These are phyloP conservation scores for Colletotrichum cordylinicola DNA, from an alignment of 2,329 filamentous ascomycete genomes.

Conservation along the genomic window DNA sequence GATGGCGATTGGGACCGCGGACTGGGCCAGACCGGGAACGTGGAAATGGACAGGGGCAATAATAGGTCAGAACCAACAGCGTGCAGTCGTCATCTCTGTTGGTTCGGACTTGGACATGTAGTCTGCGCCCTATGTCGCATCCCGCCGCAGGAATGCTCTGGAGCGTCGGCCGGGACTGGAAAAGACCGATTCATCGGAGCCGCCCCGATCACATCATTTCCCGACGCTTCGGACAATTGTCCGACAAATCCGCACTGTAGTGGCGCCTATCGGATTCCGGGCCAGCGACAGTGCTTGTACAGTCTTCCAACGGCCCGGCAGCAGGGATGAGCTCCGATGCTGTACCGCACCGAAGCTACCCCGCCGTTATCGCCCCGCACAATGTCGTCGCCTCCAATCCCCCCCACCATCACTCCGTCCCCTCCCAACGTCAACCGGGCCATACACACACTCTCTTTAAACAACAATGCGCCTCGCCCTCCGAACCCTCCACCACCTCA, in stretches of 20 bases:
- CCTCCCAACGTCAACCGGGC: background rate
- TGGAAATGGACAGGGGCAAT: background rate
- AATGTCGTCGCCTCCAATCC: background rate
- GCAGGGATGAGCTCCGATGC: constrained; percentile 13
- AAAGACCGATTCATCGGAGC: constrained; percentile 10
- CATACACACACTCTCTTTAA: background rate
- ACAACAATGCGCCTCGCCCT: constrained; percentile 14
- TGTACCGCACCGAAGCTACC: constrained; percentile 8
- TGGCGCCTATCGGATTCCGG: background rate
- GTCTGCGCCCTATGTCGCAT: background rate
- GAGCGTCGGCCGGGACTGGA: background rate
- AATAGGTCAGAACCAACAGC: background rate
- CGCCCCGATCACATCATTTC: background rate
- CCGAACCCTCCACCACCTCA: background rate
- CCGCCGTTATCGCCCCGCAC: constrained; percentile 14
- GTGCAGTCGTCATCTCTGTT: background rate
- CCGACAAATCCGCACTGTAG: background rate
- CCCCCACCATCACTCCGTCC: background rate
- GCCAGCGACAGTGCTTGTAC: background rate
- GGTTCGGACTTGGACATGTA: background rate
- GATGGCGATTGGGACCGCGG: background rate
- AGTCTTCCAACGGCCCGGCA: background rate
- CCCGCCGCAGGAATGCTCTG: background rate
- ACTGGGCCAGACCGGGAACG: background rate
- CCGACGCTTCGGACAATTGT: constrained; percentile 16